Conservation (phyloP, 768 basidiomycete genomes). For the Tremella fuciformis region DNA sequence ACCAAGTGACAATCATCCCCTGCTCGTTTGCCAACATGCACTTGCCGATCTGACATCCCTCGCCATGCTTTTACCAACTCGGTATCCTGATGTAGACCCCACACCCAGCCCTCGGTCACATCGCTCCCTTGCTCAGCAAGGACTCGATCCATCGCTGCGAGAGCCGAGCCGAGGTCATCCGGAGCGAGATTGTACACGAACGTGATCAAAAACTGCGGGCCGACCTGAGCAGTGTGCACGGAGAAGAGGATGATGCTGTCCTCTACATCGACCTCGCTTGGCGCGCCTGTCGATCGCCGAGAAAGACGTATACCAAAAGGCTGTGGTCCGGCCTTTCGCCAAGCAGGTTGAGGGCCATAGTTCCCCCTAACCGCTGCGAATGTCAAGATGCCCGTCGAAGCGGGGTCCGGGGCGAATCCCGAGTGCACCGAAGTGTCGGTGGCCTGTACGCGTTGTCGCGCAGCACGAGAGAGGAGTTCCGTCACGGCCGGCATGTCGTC, state of each 20-base stretch:
- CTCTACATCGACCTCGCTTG: slow-evolving; percentile 4
- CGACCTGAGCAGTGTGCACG: slow-evolving; percentile 11
- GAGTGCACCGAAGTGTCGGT: not conserved
- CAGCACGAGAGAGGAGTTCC: not conserved
- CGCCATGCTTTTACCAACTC: slow-evolving; percentile 21
- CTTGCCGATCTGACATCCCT: slow-evolving; percentile 6
- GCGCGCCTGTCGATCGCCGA: slow-evolving; percentile 1
- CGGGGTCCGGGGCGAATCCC: slow-evolving; percentile 6
- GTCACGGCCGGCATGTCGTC: not conserved
- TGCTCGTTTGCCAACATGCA: slow-evolving; percentile 9
- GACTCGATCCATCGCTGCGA: slow-evolving; percentile 22
- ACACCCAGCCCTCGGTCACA: slow-evolving; percentile 30
- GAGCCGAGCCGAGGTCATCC: slow-evolving; percentile 16
- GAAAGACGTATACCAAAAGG: slow-evolving; percentile 8
- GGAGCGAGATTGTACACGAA: slow-evolving; percentile 18
- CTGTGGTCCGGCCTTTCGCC: not conserved
- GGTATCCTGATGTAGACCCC: slow-evolving; percentile 14
- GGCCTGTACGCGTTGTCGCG: not conserved
- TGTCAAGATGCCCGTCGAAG: slow-evolving; percentile 3
- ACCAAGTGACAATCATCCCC: slow-evolving; percentile 35
- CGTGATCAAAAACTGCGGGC: slow-evolving; percentile 24
- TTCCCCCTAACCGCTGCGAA: slow-evolving; percentile 1
- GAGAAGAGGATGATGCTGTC: slow-evolving; percentile 34
- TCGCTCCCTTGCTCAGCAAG: slow-evolving; percentile 13
- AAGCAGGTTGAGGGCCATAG: not conserved